These are phyloP conservation scores for Verbascum thapsus DNA, from an alignment of 257 asterid genomes.

Conservation along the genomic window DNA sequence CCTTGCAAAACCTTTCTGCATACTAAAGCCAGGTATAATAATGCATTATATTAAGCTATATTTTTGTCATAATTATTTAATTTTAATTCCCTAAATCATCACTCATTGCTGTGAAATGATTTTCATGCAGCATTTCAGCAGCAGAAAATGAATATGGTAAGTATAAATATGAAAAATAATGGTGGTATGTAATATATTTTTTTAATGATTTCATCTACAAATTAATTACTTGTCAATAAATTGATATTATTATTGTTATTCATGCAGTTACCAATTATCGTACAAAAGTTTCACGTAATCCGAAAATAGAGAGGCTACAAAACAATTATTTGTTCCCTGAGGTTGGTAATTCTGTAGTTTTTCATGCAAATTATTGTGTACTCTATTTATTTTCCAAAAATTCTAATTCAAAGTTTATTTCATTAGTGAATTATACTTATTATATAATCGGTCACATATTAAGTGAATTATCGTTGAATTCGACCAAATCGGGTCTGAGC, in stretches of 20 bases:
- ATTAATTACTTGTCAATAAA: too few species aligned
- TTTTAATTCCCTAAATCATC: not conserved
- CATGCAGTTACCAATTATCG: constrained; percentile 50
- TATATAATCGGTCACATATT: too few species aligned
- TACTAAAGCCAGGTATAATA: constrained; percentile 49
- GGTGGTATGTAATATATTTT: too few species aligned
- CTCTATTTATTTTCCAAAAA: too few species aligned
- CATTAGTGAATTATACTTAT: too few species aligned
- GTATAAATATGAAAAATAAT: too few species aligned
- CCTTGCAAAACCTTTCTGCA: constrained; percentile 43
- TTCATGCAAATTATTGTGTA: too few species aligned
- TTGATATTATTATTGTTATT: too few species aligned
- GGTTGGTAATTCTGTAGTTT: constrained; percentile 40
- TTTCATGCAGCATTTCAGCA: constrained; percentile 43
- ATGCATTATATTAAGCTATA: constrained; percentile 6
- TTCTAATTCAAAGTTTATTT: too few species aligned
- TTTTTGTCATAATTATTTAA: not conserved
- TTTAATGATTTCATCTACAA: too few species aligned
- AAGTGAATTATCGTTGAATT: too few species aligned
- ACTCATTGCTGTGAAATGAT: constrained; percentile 20
- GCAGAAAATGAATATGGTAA: constrained; percentile 41
- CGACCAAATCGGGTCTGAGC: too few species aligned
- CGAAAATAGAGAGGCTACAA: constrained; percentile 71
- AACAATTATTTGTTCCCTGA: constrained; percentile 82
- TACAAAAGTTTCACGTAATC: constrained; percentile 77